Percentiles rank a stretch among this genome's conserved stretches.
Evolutionary conservation across 208 protist genomes (phyloP).

Genomic region (Trypanosoma boissoni): DNA sequence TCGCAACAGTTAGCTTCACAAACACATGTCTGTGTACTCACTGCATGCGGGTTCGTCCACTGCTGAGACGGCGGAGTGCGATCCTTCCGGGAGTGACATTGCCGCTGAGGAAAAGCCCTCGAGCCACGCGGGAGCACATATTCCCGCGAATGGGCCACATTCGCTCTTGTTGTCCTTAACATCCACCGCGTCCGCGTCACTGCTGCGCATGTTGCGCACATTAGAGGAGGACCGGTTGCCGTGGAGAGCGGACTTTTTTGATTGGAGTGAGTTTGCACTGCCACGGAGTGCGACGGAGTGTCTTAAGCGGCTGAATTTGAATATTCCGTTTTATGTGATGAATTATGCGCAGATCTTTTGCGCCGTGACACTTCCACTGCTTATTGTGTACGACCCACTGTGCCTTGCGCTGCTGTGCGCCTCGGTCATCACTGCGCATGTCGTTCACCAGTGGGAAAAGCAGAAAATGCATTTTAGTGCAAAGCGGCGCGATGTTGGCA

Average conservation of each 20-base stretch:
- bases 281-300: constrained; percentile 46
- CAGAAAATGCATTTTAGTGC: constrained; percentile 25
- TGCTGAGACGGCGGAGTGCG: no score
- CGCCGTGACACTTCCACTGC: constrained; percentile 51
- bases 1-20: no score
- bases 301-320: constrained; percentile 62
- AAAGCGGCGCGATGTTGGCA: constrained; percentile 30
- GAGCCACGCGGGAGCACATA: no score
- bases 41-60: no score
- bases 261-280: constrained; percentile 44
- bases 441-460: constrained; percentile 30
- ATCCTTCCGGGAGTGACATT: no score
- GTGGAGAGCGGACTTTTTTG: constrained; percentile 72
- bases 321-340: constrained; percentile 76
- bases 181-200: background rate
- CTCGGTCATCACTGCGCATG: constrained; percentile 39
- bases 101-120: no score
- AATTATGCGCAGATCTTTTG: constrained; percentile 80
- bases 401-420: constrained; percentile 49
- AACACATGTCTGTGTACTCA: no score
- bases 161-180: no score
- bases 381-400: constrained; percentile 53
- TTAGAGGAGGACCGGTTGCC: constrained; percentile 64
- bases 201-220: constrained; percentile 14
- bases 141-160: no score